Percentiles rank a stretch among this genome's conserved stretches.
phyloP scores from a whole-genome alignment of 2,329 filamentous ascomycete species.

The Neofusicoccum ribis region DNA sequence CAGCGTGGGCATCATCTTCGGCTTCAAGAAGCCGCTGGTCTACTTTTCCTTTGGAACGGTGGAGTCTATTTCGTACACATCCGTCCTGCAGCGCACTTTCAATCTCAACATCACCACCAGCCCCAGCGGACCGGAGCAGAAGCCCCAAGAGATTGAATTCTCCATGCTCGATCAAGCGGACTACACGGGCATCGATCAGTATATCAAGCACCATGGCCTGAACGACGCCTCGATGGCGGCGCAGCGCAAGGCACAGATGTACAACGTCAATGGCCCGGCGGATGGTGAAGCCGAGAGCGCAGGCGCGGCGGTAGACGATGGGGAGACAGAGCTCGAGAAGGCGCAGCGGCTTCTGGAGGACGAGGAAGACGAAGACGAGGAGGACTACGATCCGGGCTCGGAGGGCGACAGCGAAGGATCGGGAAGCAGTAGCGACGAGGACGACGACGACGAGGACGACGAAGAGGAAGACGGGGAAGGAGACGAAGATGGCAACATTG shows the following conservation, averaged over 20 bases:
- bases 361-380: conserved; percentile 40
- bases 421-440: conserved; percentile 37
- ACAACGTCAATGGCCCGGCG: conserved; percentile 50
- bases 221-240: conserved; percentile 66
- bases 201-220: conserved; percentile 60
- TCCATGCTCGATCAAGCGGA: conserved; percentile 67
- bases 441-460: conserved; percentile 27
- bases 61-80: conserved; percentile 63
- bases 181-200: conserved; percentile 62
- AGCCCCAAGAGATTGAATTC: conserved; percentile 61
- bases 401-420: conserved; percentile 44
- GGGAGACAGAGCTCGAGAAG: conserved; percentile 41
- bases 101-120: conserved; percentile 55
- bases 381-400: conserved; percentile 44
- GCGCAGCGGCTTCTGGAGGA: conserved; percentile 37
- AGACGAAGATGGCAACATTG: conserved; percentile 30
- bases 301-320: conserved; percentile 29
- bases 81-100: conserved; percentile 65
- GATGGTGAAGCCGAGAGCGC: conserved; percentile 26
- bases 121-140: conserved; percentile 26
- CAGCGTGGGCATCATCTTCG: conserved; percentile 61
- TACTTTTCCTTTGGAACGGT: conserved; percentile 63
- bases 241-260: conserved; percentile 59
- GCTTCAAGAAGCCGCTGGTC: conserved; percentile 65
- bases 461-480: conserved; percentile 34